Evolutionary conservation across 306 rosid genomes (phyloP).

Genomic region (Fagus crenata): DNA sequence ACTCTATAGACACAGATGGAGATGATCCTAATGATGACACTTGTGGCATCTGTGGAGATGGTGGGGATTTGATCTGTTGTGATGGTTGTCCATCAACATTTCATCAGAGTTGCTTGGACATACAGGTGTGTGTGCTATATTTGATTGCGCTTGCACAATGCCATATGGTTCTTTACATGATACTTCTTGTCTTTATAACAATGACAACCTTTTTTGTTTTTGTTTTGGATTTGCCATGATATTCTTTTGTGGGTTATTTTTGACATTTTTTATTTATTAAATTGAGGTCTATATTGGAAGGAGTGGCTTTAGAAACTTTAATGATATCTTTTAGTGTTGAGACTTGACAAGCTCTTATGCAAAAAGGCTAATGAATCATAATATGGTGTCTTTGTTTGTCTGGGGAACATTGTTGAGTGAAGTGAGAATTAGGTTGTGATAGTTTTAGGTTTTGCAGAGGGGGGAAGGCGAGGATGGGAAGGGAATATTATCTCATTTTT

Average conservation of each 20-base stretch:
- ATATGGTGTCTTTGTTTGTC: neutral
- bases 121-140: constrained; percentile 48
- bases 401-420: neutral
- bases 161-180: neutral
- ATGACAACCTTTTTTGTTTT: neutral
- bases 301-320: neutral
- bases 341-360: neutral
- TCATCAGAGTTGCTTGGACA: constrained; percentile 83
- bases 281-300: constrained; percentile 2
- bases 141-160: constrained; percentile 4
- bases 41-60: constrained; percentile 93
- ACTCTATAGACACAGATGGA: constrained; percentile 68
- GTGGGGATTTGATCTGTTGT: constrained; percentile 94
- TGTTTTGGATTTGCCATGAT: neutral
- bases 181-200: neutral
- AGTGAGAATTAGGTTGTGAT: neutral
- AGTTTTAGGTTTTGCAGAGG: neutral
- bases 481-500: neutral
- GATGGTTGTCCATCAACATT: constrained; percentile 97
- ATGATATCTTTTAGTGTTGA: neutral
- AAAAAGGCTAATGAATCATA: neutral
- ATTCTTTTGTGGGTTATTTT: constrained; percentile 2
- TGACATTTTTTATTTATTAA: neutral
- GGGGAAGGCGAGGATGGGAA: neutral
- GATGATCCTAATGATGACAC: constrained; percentile 97